A percentile compares a stretch with the other conserved stretches of the same genome.
These are phyloP conservation scores for Salix purpurea DNA, from an alignment of 345 rosid genomes.

Conservation along the genomic window DNA sequence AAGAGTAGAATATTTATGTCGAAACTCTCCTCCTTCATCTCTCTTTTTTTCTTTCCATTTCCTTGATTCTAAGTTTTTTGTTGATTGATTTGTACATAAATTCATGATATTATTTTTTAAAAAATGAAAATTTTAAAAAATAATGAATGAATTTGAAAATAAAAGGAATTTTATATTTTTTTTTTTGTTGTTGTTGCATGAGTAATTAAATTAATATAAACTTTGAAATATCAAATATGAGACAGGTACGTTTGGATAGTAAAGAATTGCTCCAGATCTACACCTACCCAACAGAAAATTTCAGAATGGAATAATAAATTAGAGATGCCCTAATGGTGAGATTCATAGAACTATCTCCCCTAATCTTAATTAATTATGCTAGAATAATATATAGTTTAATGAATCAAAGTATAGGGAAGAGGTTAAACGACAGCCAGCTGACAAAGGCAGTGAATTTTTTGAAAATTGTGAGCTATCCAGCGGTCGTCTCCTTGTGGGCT, in stretches of 20 bases:
- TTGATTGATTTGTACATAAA: too few species aligned
- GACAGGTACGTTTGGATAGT: neutral
- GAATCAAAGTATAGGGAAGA: neutral
- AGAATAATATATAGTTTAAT: neutral
- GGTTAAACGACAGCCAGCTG: constrained; percentile 62
- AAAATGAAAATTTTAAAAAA: too few species aligned
- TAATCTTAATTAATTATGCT: neutral
- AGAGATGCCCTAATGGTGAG: neutral
- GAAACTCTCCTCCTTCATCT: too few species aligned
- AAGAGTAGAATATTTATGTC: too few species aligned
- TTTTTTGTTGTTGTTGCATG: too few species aligned
- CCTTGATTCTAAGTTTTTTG: too few species aligned
- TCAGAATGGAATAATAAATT: constrained; percentile 1
- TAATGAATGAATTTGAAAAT: too few species aligned
- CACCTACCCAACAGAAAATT: neutral
- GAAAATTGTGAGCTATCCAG: constrained; percentile 47
- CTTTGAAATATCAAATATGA: neutral
- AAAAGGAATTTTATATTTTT: too few species aligned
- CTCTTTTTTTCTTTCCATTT: too few species aligned
- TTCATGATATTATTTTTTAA: too few species aligned
- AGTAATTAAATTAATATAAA: too few species aligned
- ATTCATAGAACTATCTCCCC: too few species aligned
- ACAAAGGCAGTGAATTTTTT: constrained; percentile 87
- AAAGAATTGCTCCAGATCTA: neutral
- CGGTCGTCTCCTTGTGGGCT: constrained; percentile 82